Evolutionary conservation across 345 rosid species (phyloP), one percentile per base, ranked within the genome.

Genomic region (Dipteronia sinensis): DNA sequence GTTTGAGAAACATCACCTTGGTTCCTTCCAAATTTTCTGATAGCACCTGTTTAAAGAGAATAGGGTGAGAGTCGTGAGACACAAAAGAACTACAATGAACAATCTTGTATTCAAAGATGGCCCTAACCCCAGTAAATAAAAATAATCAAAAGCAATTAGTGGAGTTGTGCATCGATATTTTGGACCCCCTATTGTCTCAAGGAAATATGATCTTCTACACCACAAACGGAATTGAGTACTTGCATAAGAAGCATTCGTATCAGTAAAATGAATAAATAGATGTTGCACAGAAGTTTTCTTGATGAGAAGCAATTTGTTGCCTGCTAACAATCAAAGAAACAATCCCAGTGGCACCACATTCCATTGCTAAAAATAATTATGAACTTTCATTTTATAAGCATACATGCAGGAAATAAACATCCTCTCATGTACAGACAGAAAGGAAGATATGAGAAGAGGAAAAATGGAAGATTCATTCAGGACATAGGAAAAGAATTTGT

Each of bases 1-100:
- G 79, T 83, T 69, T 86, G 92, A 61, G 86, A 65, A 27, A 65
- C 79, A 51, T 19, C 73, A 47, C 65, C 87, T 82, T 88, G 94
- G 85, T 87, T 91, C 84, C 90, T 88, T 67, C 90, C 93, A 64
- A 69, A 63, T 82, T 87, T 93, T 83, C 91, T 85, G 58, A 76
- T 79, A 68, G 80, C 58, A 67, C 92, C 97, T 93, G 84, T 65
- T 46, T 78, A 74, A 80, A 61, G 49, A 53, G 72, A 65, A 38
- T 78, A 74, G 80, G 55, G 47, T 46, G 72, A 47, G 0, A 46
- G 15, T 65, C 9, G 55, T 10, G 63, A 66, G 65, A 74, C 59
- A 31, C 38, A 67, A 29, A 73, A 58, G 23, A 56, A 56, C n/a
- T 56, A 7, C 25, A 17, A 56, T 56, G 8, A 34, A 29, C 17